phyloP scores from a whole-genome alignment of 345 rosid genomes.

The Pistacia integerrima region DNA sequence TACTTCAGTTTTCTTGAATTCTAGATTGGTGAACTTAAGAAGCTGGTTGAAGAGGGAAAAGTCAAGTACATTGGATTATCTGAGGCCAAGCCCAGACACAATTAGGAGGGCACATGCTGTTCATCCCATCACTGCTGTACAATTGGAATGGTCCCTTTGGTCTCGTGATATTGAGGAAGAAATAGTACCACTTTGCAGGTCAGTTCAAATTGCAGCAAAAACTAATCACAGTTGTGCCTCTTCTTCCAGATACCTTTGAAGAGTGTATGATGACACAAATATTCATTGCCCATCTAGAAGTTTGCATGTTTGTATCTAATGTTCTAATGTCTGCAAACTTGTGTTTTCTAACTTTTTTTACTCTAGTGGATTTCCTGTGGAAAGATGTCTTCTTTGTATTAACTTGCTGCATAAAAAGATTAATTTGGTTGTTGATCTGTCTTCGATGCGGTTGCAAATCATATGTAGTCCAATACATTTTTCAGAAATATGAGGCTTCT shows the following conservation, averaged over 20 bases:
- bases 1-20: not conserved
- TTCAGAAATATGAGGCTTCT: no score
- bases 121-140: constrained; percentile 62
- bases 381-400: not conserved
- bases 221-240: not conserved
- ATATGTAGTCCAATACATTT: no score
- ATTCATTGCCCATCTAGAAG: no score
- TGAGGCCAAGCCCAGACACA: constrained; percentile 61
- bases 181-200: constrained; percentile 57
- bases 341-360: no score
- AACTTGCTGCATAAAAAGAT: not conserved
- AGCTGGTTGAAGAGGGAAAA: constrained; percentile 62
- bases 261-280: no score
- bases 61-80: constrained; percentile 54
- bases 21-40: constrained; percentile 60
- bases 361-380: no score
- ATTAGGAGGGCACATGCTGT: constrained; percentile 65
- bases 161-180: constrained; percentile 62
- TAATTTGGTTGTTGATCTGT: not conserved
- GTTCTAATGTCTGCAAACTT: no score
- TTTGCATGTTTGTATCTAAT: no score
- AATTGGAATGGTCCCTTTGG: constrained; percentile 74
- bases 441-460: no score
- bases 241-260: not conserved
- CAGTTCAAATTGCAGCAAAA: not conserved